Evolutionary conservation across 106 monocot species (phyloP).

Genomic region (Agapanthus africanus): DNA sequence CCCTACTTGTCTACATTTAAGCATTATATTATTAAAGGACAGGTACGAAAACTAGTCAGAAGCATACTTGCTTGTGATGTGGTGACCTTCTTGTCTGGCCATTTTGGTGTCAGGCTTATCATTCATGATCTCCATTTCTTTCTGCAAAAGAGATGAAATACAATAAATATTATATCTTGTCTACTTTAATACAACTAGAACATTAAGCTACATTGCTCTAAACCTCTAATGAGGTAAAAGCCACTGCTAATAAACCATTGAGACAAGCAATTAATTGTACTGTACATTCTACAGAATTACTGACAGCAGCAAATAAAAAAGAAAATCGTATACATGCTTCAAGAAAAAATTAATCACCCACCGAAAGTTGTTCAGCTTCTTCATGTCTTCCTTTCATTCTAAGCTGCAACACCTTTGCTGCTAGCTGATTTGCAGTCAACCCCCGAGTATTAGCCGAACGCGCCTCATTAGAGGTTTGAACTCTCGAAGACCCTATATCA

Average conservation of each 20-base stretch:
- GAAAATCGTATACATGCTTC: too few relatives aligned
- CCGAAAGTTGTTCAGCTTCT: conserved; percentile 83
- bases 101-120: conserved; percentile 18
- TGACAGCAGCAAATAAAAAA: too few relatives aligned
- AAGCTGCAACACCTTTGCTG: conserved; percentile 82
- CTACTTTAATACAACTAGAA: too few relatives aligned
- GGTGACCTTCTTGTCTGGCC: conserved; percentile 9
- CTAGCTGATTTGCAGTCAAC: conserved; percentile 70
- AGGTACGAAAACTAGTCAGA: too few relatives aligned
- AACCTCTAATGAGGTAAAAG: too few relatives aligned
- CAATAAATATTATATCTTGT: too few relatives aligned
- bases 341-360: conserved; percentile 23
- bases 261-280: too few relatives aligned
- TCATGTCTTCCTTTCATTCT: conserved; percentile 83
- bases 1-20: too few relatives aligned
- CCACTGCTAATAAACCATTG: too few relatives aligned
- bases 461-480: conserved; percentile 5
- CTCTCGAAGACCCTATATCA: conserved; percentile 11
- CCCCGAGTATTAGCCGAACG: conserved; percentile 18
- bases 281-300: too few relatives aligned
- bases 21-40: too few relatives aligned
- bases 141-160: conserved; percentile 29
- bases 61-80: conserved; percentile 40
- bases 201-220: too few relatives aligned
- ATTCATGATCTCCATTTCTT: conserved; percentile 33